These are phyloP conservation scores for Acorus gramineus DNA, from an alignment of 106 monocot species.

Conservation along the genomic window DNA sequence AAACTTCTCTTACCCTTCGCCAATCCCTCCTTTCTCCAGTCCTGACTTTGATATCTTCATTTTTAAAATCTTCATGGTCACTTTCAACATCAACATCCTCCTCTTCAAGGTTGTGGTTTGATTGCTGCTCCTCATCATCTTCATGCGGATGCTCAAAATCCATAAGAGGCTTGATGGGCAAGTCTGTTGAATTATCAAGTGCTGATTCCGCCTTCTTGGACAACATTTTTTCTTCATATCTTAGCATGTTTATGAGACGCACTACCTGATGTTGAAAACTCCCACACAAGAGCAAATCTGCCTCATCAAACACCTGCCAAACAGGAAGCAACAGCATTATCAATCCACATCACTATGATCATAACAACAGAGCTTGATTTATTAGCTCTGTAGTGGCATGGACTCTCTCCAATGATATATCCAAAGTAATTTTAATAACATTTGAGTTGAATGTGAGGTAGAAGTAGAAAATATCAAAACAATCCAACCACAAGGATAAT, in stretches of 20 bases:
- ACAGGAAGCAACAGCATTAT: background rate
- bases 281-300: slow-evolving; percentile 98
- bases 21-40: slow-evolving; percentile 37
- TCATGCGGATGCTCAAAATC: slow-evolving; percentile 9
- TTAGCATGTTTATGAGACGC: slow-evolving; percentile 81
- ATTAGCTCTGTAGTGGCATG: too few relatives aligned
- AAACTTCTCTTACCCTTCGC: slow-evolving; percentile 79
- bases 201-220: slow-evolving; percentile 33
- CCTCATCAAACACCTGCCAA: slow-evolving; percentile 93
- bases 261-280: slow-evolving; percentile 90
- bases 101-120: slow-evolving; percentile 9
- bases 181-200: slow-evolving; percentile 9
- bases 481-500: too few relatives aligned
- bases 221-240: slow-evolving; percentile 80
- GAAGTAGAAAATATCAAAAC: too few relatives aligned
- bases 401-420: too few relatives aligned
- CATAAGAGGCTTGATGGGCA: slow-evolving; percentile 2
- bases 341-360: too few relatives aligned
- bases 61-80: slow-evolving; percentile 14
- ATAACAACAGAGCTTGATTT: too few relatives aligned
- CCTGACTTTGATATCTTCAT: slow-evolving; percentile 1
- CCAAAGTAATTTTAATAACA: too few relatives aligned
- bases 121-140: slow-evolving; percentile 11
- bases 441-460: too few relatives aligned
- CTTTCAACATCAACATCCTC: slow-evolving; percentile 15